Conservation (phyloP, 805 yeast genomes). For the Ogataea pini region DNA sequence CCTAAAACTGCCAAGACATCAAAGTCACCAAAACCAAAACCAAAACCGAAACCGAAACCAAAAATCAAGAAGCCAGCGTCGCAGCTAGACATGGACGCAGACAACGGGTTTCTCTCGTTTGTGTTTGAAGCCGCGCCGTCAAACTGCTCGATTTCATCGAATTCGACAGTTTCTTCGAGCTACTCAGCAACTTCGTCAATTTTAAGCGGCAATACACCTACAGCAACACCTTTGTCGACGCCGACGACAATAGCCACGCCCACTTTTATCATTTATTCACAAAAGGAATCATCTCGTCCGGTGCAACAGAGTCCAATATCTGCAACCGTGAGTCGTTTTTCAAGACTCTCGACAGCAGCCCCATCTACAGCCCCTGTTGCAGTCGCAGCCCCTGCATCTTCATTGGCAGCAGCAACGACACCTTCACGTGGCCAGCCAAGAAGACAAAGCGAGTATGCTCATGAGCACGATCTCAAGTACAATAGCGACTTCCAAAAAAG, state of each 20-base stretch:
- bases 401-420: neutral
- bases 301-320: conserved; percentile 24
- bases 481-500: conserved; percentile 31
- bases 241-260: conserved; percentile 10
- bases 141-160: conserved; percentile 23
- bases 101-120: conserved; percentile 17
- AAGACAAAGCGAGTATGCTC: neutral
- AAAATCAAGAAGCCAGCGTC: neutral
- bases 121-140: conserved; percentile 27
- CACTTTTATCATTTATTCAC: conserved; percentile 20
- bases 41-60: neutral
- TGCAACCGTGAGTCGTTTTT: conserved; percentile 23
- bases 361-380: neutral
- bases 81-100: conserved; percentile 5
- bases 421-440: neutral
- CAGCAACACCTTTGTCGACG: conserved; percentile 4
- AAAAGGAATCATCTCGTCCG: conserved; percentile 10
- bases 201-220: conserved; percentile 14
- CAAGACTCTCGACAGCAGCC: conserved; percentile 19
- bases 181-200: conserved; percentile 17
- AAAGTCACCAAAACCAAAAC: neutral
- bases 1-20: neutral
- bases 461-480: conserved; percentile 17
- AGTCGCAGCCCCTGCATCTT: neutral
- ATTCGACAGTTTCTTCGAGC: conserved; percentile 20